Percentiles rank a stretch among this genome's conserved stretches.
These are phyloP conservation scores for Thraustochytrium striatum DNA, from an alignment of 352 stramenopile genomes.

Conservation along the genomic window DNA sequence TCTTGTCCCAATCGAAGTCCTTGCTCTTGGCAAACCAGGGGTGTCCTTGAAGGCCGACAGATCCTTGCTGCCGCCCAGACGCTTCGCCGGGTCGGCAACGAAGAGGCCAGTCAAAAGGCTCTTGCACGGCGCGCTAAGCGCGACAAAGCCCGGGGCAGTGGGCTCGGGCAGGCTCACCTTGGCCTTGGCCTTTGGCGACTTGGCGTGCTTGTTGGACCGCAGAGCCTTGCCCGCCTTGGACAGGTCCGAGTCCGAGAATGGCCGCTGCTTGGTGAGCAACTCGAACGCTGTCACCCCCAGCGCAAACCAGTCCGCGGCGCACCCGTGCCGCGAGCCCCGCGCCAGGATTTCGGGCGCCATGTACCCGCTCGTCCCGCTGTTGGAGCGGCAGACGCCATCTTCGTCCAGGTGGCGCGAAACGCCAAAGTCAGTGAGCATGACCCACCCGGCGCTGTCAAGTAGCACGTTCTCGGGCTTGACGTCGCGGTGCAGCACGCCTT, in stretches of 20 bases:
- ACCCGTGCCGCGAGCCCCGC: neutral
- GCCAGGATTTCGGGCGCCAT: constrained; percentile 46
- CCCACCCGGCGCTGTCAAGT: constrained; percentile 18
- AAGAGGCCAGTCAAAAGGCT: constrained; percentile 11
- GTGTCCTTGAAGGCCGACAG: no score
- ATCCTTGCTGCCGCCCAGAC: neutral
- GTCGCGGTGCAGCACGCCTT: constrained; percentile 44
- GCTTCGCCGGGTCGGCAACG: neutral
- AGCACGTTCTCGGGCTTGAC: constrained; percentile 50
- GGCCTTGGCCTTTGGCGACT: neutral
- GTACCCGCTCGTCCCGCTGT: constrained; percentile 35
- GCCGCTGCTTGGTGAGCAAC: constrained; percentile 27
- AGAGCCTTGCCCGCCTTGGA: neutral
- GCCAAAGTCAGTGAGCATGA: constrained; percentile 48
- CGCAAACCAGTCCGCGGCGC: constrained; percentile 38
- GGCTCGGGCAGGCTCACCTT: neutral
- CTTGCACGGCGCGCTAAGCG: neutral
- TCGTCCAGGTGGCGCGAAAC: constrained; percentile 34
- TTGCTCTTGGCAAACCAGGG: constrained; percentile 5
- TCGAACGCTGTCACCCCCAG: constrained; percentile 37
- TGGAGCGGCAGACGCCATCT: constrained; percentile 14
- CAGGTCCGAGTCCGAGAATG: constrained; percentile 13
- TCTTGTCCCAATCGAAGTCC: constrained; percentile 17
- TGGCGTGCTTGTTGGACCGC: neutral
- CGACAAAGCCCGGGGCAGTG: neutral